phyloP scores from a whole-genome alignment of 2,329 filamentous ascomycete genomes.

The Cladosporium oxysporum region DNA sequence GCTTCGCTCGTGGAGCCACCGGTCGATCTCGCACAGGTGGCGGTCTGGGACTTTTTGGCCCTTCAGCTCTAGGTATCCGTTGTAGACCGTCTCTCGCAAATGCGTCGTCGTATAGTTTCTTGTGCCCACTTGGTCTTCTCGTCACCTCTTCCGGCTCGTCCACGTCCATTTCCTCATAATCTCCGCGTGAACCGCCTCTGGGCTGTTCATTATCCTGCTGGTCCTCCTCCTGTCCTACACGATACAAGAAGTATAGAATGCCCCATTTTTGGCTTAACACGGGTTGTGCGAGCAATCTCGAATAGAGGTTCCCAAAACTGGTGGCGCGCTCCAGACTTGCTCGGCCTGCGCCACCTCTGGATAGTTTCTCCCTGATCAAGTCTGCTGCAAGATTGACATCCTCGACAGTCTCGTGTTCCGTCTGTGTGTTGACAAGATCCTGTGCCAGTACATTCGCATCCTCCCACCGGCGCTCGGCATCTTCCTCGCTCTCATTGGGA shows the following conservation, averaged over 20 bases:
- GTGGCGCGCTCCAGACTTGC: constrained; percentile 66
- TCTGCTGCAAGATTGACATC: constrained; percentile 92
- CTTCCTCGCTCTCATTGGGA: constrained; percentile 66
- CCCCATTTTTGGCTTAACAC: constrained; percentile 96
- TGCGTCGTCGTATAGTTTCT: constrained; percentile 48
- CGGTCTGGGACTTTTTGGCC: constrained; percentile 29
- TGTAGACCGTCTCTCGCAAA: constrained; percentile 50
- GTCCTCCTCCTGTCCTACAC: constrained; percentile 53
- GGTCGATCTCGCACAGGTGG: constrained; percentile 28
- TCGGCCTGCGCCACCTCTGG: constrained; percentile 39
- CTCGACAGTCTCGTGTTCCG: constrained; percentile 54
- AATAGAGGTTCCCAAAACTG: constrained; percentile 87
- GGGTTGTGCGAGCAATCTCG: constrained; percentile 82
- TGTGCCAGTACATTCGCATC: constrained; percentile 57
- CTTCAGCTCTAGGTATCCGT: constrained; percentile 37
- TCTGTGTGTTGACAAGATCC: constrained; percentile 46
- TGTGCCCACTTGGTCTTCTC: constrained; percentile 22
- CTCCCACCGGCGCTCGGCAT: constrained; percentile 68
- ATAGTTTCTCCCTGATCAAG: constrained; percentile 84
- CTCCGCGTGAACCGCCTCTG: background rate
- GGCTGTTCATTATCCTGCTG: constrained; percentile 11
- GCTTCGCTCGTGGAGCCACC: constrained; percentile 27
- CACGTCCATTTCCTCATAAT: constrained; percentile 22
- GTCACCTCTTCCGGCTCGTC: constrained; percentile 16
- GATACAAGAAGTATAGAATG: constrained; percentile 87